Evolutionary conservation across 2,329 filamentous ascomycete species (phyloP).

Genomic region (Colletotrichum liriopes): DNA sequence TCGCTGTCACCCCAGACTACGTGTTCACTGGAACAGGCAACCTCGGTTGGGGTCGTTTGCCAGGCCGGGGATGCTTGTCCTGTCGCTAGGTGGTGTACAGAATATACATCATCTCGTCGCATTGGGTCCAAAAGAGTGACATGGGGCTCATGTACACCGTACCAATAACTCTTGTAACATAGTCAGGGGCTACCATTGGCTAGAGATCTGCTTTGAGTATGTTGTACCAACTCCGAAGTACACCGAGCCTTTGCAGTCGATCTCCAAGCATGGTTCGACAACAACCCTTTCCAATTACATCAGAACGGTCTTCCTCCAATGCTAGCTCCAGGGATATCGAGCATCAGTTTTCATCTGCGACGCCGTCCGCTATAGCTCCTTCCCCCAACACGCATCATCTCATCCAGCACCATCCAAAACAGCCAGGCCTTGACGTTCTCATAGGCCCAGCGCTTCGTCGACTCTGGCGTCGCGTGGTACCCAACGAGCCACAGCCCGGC

Average conservation of each 20-base stretch:
- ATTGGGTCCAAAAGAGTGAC: background rate
- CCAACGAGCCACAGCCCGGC: conserved; percentile 44
- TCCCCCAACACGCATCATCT: conserved; percentile 43
- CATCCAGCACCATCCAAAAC: conserved; percentile 43
- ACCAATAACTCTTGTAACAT: background rate
- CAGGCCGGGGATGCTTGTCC: too few relatives aligned
- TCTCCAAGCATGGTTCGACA: background rate
- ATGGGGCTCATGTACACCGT: too few relatives aligned
- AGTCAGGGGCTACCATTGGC: background rate
- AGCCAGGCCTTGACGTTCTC: conserved; percentile 44
- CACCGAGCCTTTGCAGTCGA: background rate
- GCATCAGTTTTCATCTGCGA: conserved; percentile 2
- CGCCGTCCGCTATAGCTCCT: conserved; percentile 28
- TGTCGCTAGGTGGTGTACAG: too few relatives aligned
- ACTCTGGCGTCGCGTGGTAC: conserved; percentile 43
- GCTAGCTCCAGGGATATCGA: background rate
- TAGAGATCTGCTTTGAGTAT: background rate
- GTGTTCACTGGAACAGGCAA: too few relatives aligned
- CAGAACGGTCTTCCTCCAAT: background rate
- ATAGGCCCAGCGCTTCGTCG: conserved; percentile 44
- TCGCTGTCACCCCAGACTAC: too few relatives aligned
- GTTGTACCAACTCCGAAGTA: too few relatives aligned
- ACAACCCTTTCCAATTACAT: background rate
- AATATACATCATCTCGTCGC: background rate
- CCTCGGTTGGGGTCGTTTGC: too few relatives aligned